Conservation (phyloP, 176 grass and related monocot species). For the Calamus simplicifolius region DNA sequence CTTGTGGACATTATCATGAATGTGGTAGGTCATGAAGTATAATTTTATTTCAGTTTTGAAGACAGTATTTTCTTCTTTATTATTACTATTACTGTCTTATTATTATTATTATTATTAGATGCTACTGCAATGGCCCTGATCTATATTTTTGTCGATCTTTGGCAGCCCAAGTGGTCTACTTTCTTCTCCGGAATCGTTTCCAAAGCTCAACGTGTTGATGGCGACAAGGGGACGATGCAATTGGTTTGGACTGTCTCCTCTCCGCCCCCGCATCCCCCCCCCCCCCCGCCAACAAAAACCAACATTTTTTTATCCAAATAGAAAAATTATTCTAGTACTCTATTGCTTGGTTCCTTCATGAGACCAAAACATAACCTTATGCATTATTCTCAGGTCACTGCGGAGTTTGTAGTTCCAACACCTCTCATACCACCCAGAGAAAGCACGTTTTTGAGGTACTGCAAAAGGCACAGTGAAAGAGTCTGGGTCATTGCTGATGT, state of each 20-base stretch:
- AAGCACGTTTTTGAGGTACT: constrained; percentile 46
- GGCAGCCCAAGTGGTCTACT: constrained; percentile 34
- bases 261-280: too few relatives aligned
- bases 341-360: neutral
- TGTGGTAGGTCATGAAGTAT: constrained; percentile 27
- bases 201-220: constrained; percentile 7
- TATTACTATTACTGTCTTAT: too few relatives aligned
- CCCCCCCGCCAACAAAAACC: too few relatives aligned
- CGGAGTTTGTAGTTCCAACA: constrained; percentile 30
- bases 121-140: neutral
- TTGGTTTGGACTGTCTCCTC: too few relatives aligned
- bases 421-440: constrained; percentile 44
- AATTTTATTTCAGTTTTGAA: neutral
- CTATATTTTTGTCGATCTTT: constrained; percentile 6
- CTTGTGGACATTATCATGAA: constrained; percentile 43
- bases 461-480: constrained; percentile 26
- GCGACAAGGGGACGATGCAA: too few relatives aligned
- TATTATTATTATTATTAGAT: neutral
- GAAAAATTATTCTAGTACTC: neutral
- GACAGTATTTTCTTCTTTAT: neutral
- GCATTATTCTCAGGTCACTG: constrained; percentile 26
- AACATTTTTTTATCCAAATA: neutral
- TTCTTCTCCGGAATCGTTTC: constrained; percentile 42
- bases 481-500: constrained; percentile 36
- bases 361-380: neutral